Base-by-base conservation (phyloP, 2,329 filamentous ascomycete species). In the Alternaria longipes region DNA sequence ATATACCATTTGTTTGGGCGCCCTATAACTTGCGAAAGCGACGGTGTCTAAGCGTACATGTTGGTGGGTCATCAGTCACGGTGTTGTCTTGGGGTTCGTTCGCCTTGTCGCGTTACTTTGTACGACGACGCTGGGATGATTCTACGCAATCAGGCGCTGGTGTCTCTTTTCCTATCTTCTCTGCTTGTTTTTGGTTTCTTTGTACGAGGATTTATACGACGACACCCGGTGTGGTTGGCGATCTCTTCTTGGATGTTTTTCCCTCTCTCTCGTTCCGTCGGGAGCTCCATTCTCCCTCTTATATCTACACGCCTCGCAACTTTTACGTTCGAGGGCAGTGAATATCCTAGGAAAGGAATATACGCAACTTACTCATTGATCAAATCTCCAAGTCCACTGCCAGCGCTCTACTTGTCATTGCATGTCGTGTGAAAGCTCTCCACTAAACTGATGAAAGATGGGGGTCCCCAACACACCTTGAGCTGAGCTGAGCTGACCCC, bases 1-100 rank as follows among this genome's bases (percentile, higher is more conserved):
- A 75, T 78, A 79, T 79, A 79, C 77, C 77, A 79, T 71, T 50
- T 72, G 65, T 63, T 63, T 67, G 74, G 76, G 76, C 74, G 74
- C 72, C 73, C 73, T 50, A 72, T 69, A 66, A 66, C 38, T 72
- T 76, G 74, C 73, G 75, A 76, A 49, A 78, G 75, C 75, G 74
- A 42, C 64, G 75, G 75, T 78, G 77, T 78, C 74, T 67, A 67
- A 69, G 68, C 65, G 68, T 50, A 49, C 45, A 49, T 69, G 69
- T 57, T 70, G 65, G 18, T 12, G 38, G 60, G 74, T 67, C 14
- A 16, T 73, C 61, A 63, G n/a, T 36, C 12, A 36, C 32, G 32
- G 32, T 36, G 32, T 36, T 50, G 46, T 50, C 36, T 70, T 72
- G 72, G 68, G 52, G 67, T 41, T 41, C 38, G 38, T 59, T 74